Conservation (phyloP, 495 filamentous ascomycete genomes). For the Aspergillus heteromorphus region DNA sequence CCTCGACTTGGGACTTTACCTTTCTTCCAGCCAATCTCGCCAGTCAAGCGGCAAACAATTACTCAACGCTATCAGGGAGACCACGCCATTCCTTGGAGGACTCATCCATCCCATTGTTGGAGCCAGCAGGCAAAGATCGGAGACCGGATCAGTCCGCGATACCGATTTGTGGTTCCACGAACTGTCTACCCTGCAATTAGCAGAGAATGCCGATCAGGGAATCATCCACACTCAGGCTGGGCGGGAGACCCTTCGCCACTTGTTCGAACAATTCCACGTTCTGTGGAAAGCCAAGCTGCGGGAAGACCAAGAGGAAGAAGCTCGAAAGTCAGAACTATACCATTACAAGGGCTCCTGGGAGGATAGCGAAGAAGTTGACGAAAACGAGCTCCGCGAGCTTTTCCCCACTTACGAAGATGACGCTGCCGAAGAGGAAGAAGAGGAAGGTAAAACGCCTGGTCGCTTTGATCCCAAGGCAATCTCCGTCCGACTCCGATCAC, state of each 20-base stretch:
- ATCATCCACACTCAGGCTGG: conserved; percentile 23
- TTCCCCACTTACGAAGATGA: conserved; percentile 72
- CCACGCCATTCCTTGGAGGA: conserved; percentile 62
- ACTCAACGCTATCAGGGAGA: conserved; percentile 39
- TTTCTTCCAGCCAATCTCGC: conserved; percentile 38
- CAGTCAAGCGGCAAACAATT: conserved; percentile 18
- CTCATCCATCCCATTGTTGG: conserved; percentile 22
- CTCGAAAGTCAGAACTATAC: conserved; percentile 69
- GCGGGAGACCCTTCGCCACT: conserved; percentile 32
- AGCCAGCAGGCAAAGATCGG: conserved; percentile 12
- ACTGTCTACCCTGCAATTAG: conserved; percentile 32
- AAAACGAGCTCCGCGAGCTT: conserved; percentile 68
- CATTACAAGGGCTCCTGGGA: conserved; percentile 70
- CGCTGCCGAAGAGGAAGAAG: conserved; percentile 17
- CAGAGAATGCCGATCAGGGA: conserved; percentile 30
- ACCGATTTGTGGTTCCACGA: conserved; percentile 43
- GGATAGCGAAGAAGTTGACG: conserved; percentile 69
- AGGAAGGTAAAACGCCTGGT: conserved; percentile 22
- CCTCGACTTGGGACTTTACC: conserved; percentile 67
- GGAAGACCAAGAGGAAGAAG: conserved; percentile 65
- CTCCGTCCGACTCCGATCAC: conserved; percentile 44
- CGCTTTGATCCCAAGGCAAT: conserved; percentile 39
- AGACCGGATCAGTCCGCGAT: conserved; percentile 31
- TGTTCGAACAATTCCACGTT: conserved; percentile 66
- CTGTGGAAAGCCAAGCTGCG: conserved; percentile 72